Base-by-base conservation (phyloP, 2,329 filamentous ascomycete genomes). In the Xylariaceae sp. region DNA sequence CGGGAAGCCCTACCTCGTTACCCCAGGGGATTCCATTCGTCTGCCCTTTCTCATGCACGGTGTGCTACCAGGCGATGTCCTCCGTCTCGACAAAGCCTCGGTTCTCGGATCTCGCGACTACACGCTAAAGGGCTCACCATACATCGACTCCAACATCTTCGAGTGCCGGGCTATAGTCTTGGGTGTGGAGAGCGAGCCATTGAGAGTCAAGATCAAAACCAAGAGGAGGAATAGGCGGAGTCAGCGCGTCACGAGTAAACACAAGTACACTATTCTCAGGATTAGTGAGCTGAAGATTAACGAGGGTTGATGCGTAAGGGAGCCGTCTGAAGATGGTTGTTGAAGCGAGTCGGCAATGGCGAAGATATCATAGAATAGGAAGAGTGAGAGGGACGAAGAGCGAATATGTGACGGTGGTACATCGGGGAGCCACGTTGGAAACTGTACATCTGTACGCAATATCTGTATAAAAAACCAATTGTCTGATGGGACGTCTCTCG, bases 21-120 rank as follows among this genome's bases (percentile, higher is more conserved):
- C 88, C 6, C 75, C 79, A 42, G 89, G 89, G 60, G 89, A 94
- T 73, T 77, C 79, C 54, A 71, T 94, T 46, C 88, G 88, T 34
- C 82, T 94, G 47, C 89, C 89, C 6, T 92, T 92, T 75, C 81
- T 81, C 63, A 90, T 94, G 84, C 83, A 85, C 2, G 84, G 81
- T 22, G 88, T 90, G 5, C 73, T 79, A 7, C 86, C 91, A 1
- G 94, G 94, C 31, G 93, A 97, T 68, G 76, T 95, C 36, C 78
- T 99, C 54, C 88, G 92, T 6, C 80, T 99, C 52, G 93, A 96
- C 74, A 87, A 91, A 50, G 94, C 91, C 19, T 87, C 84, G 39
- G 77, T 87, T 48, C 74, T 99, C 42, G 94, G 94, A 28, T 93
- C 87, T 60, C 81, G 94, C 58, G 93, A 97, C 70, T 96, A 89